phyloP scores from a whole-genome alignment of 2,329 filamentous ascomycete genomes.

The Huntiella moniliformis region DNA sequence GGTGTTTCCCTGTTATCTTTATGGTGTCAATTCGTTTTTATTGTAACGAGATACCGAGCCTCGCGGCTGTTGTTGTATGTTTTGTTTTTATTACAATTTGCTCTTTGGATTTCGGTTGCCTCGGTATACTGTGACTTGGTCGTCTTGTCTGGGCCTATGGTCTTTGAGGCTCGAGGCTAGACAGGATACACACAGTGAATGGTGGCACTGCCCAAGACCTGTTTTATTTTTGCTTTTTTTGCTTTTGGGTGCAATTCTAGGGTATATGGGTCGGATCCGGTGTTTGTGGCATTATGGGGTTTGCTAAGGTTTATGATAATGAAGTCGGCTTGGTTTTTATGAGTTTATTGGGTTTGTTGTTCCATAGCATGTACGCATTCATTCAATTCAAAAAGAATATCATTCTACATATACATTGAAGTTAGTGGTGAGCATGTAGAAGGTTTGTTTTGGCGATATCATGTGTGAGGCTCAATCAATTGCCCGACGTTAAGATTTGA shows the following conservation, averaged over 20 bases:
- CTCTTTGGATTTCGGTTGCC: background rate
- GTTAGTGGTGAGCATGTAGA: no score
- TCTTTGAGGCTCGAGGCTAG: no score
- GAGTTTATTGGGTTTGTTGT: background rate
- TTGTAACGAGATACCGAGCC: conserved; percentile 7
- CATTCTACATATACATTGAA: no score
- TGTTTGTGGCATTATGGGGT: conserved; percentile 7
- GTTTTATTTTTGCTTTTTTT: background rate
- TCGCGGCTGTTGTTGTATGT: conserved; percentile 9
- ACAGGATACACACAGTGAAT: background rate
- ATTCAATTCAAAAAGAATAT: no score
- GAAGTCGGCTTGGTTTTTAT: conserved; percentile 8
- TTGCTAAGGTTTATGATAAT: conserved; percentile 11
- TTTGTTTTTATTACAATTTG: conserved; percentile 6
- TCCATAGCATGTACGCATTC: no score
- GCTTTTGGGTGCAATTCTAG: background rate
- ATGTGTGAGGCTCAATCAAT: no score
- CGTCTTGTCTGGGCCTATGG: background rate
- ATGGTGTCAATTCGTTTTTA: conserved; percentile 3
- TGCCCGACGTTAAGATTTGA: no score
- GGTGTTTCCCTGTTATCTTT: background rate
- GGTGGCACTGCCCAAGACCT: background rate
- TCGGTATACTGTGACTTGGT: background rate
- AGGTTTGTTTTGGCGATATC: no score
- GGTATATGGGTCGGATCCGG: background rate